Percentiles rank a stretch among this genome's conserved stretches.
Evolutionary conservation across 139 green algal genomes (phyloP).

Genomic region (Klebsormidium nitens): DNA sequence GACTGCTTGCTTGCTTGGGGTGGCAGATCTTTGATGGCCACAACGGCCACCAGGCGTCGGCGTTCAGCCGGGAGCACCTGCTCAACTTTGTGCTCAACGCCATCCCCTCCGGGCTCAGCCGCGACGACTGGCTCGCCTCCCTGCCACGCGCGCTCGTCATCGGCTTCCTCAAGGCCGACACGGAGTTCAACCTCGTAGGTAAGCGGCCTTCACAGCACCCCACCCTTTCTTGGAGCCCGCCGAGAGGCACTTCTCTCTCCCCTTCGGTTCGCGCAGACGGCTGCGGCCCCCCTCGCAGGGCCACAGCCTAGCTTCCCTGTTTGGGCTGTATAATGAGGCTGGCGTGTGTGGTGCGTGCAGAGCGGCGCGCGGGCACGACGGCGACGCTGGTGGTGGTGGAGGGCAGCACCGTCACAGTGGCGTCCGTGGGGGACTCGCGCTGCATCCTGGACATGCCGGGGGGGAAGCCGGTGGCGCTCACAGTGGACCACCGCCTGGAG

Average conservation of each 20-base stretch:
- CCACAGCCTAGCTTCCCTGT: too few relatives aligned
- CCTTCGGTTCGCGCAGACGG: background rate
- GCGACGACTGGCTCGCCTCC: slow-evolving; percentile 1
- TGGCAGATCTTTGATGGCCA: slow-evolving; percentile 56
- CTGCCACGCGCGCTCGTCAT: slow-evolving; percentile 6
- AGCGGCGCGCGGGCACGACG: slow-evolving; percentile 39
- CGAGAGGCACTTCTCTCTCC: too few relatives aligned
- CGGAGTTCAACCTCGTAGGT: background rate
- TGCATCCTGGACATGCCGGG: slow-evolving; percentile 67
- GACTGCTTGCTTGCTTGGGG: too few relatives aligned
- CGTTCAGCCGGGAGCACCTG: background rate
- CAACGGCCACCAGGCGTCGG: slow-evolving; percentile 42
- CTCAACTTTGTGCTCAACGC: slow-evolving; percentile 6
- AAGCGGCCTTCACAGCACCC: background rate
- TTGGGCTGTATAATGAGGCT: too few relatives aligned
- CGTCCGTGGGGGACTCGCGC: slow-evolving; percentile 78
- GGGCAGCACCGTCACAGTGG: slow-evolving; percentile 74
- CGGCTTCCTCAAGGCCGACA: slow-evolving; percentile 10
- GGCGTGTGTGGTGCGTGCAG: too few relatives aligned
- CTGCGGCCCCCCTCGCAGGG: background rate
- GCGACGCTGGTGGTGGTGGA: slow-evolving; percentile 54
- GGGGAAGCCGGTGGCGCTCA: slow-evolving; percentile 29
- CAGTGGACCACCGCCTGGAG: slow-evolving; percentile 47
- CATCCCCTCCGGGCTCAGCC: background rate
- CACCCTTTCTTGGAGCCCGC: slow-evolving; percentile 1